Conservation (phyloP, 768 basidiomycete genomes). For the Termitomyces sp. region DNA sequence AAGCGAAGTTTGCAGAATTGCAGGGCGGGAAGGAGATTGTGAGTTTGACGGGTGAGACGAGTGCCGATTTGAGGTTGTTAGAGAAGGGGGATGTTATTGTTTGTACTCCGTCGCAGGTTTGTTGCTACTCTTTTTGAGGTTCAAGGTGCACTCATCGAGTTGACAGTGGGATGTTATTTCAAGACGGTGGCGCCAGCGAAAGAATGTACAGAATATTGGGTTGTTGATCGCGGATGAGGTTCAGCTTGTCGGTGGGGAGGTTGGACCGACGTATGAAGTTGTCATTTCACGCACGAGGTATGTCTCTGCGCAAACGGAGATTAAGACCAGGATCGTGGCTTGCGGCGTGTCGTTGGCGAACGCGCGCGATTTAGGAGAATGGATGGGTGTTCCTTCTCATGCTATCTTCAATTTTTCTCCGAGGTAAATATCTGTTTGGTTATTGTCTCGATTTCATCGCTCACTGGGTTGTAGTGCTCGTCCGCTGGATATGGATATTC, state of each 20-base stretch:
- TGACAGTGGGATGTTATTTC: slow-evolving; percentile 91
- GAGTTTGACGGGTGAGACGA: slow-evolving; percentile 90
- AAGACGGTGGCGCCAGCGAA: slow-evolving; percentile 92
- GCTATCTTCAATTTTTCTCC: slow-evolving; percentile 98
- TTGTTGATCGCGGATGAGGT: slow-evolving; percentile 93
- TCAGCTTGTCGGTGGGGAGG: slow-evolving; percentile 90
- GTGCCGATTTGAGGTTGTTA: slow-evolving; percentile 81
- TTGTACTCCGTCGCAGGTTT: slow-evolving; percentile 85
- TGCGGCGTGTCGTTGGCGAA: slow-evolving; percentile 95
- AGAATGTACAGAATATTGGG: slow-evolving; percentile 92
- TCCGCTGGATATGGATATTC: slow-evolving; percentile 96
- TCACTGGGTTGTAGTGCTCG: slow-evolving; percentile 57
- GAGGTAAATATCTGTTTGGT: slow-evolving; percentile 38
- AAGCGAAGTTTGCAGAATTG: slow-evolving; percentile 68
- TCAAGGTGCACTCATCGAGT: neutral
- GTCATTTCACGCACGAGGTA: slow-evolving; percentile 96
- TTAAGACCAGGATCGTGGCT: slow-evolving; percentile 90
- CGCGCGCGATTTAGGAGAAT: slow-evolving; percentile 92
- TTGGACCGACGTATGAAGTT: slow-evolving; percentile 95
- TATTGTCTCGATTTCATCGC: neutral
- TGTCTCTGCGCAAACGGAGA: slow-evolving; percentile 88
- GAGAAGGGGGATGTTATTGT: slow-evolving; percentile 92
- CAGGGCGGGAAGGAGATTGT: slow-evolving; percentile 94
- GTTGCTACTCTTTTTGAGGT: slow-evolving; percentile 17
- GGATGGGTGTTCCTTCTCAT: slow-evolving; percentile 93